A percentile compares a stretch with the other conserved stretches of the same genome.
Evolutionary conservation across 345 rosid species (phyloP).

Genomic region (Hypericum androsaemum): DNA sequence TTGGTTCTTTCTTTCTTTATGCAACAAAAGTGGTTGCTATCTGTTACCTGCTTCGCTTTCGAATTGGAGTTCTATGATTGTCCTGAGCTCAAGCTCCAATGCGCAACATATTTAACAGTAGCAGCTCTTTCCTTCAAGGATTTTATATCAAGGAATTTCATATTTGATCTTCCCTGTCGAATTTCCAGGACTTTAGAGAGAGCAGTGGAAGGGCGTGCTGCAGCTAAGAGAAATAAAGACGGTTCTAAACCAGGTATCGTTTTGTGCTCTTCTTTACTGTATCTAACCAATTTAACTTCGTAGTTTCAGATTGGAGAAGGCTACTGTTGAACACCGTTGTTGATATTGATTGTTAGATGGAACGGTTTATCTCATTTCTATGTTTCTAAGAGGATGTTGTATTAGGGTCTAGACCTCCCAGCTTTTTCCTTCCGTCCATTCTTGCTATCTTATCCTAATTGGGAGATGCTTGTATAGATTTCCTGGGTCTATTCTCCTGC

Average conservation of each 20-base stretch:
- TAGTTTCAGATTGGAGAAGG: neutral
- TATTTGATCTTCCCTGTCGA: constrained; percentile 5
- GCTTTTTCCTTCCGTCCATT: no score
- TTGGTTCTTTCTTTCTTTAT: constrained; percentile 5
- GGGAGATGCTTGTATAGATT: no score
- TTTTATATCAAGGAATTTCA: neutral
- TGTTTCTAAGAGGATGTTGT: no score
- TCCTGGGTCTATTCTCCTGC: no score
- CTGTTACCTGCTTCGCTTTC: neutral
- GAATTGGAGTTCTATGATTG: neutral
- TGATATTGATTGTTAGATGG: no score
- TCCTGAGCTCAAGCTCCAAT: neutral
- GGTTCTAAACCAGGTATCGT: constrained; percentile 38
- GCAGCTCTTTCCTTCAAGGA: neutral
- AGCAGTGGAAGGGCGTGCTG: constrained; percentile 40
- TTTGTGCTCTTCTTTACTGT: constrained; percentile 15
- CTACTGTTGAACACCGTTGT: no score
- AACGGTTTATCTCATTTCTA: no score
- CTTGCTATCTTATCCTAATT: no score
- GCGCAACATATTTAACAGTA: neutral
- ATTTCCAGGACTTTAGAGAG: constrained; percentile 59
- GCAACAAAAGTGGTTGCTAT: neutral
- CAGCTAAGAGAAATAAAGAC: constrained; percentile 59
- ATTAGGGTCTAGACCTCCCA: no score
- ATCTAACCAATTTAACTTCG: neutral